Conservation (phyloP, 768 basidiomycete species). For the Antrodiella citrinella region DNA sequence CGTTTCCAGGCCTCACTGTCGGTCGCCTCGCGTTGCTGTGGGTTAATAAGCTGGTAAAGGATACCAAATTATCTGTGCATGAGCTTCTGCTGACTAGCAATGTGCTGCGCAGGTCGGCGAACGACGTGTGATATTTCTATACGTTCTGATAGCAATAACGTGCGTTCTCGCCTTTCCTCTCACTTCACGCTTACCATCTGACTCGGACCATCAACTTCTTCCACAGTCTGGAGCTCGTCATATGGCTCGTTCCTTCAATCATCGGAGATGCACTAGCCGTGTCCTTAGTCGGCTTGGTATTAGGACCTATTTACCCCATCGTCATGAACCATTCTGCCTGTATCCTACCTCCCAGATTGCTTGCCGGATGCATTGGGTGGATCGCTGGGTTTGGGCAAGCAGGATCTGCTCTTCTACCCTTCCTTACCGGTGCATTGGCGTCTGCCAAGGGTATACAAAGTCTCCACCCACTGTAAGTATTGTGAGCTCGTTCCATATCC, state of each 20-base stretch:
- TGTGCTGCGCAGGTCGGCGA: constrained; percentile 26
- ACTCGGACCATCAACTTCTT: constrained; percentile 15
- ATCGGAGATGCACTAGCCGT: constrained; percentile 45
- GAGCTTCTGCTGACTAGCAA: background rate
- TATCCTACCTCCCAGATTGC: constrained; percentile 34
- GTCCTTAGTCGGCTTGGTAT: constrained; percentile 42
- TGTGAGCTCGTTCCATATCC: no score
- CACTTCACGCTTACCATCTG: background rate
- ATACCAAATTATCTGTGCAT: background rate
- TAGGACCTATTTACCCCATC: constrained; percentile 41
- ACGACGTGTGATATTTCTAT: constrained; percentile 26
- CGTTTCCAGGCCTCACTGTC: constrained; percentile 33
- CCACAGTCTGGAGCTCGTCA: constrained; percentile 39
- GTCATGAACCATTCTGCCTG: constrained; percentile 32
- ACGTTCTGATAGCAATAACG: constrained; percentile 28
- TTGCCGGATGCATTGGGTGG: constrained; percentile 38
- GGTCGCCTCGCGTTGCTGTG: constrained; percentile 45
- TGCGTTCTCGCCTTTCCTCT: constrained; percentile 11
- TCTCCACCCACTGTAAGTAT: constrained; percentile 40
- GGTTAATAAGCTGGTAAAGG: constrained; percentile 33
- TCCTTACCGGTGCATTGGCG: constrained; percentile 39
- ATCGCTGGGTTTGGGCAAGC: constrained; percentile 42
- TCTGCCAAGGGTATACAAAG: constrained; percentile 33
- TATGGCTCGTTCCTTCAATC: constrained; percentile 50
- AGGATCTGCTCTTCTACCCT: constrained; percentile 43